Base-by-base conservation (phyloP, 352 stramenopile genomes). In the Phytophthora sojae region DNA sequence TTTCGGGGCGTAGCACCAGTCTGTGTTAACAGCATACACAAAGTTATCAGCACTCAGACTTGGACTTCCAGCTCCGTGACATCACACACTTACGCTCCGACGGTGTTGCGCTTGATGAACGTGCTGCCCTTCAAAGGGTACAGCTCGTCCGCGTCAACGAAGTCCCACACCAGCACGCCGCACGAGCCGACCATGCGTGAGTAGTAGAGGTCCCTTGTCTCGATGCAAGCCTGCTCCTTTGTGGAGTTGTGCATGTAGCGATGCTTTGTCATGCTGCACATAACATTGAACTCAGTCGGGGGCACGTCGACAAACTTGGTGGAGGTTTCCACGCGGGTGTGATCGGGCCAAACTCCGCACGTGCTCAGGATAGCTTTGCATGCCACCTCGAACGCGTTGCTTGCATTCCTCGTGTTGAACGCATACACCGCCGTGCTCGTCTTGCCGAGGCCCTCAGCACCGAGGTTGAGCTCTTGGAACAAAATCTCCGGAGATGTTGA, bases 101-200 rank as follows among this genome's bases (percentile, higher is more conserved):
- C 51, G 15, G 65, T 72, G 30, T 85, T 66, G 21, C 71, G 61
- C 47, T 76, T 78, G 35, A 84, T 73, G 29, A 71, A 62, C 2
- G 74, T 80, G 35, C 42, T 45, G 14, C 58, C 32, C 30, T 59
- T 65, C 12, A 76, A 42, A 17, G 77, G 74, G 25, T 80, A 67
- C 42, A 82, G 57, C 23, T 85, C 75, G 50, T 86, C 75, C 4
- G 57, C 64, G 51, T 86, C 79, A 14, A 83, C 79, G 52, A 69
- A 86, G 45, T 83, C 76, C 75, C 79, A 86, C 3, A 82, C 65
- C 35, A 85, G 49, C 21, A 85, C 69, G 30, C 66, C 75, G 30
- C 70, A 73, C 6, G 71, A 73, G 7, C 63, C 65, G 9, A 59
- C 44, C 49, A 82, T 70, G 3, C 65, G 63, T 25, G 79, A 82